Base-by-base conservation (phyloP, 2,329 filamentous ascomycete genomes). In the Meredithiella fracta region DNA sequence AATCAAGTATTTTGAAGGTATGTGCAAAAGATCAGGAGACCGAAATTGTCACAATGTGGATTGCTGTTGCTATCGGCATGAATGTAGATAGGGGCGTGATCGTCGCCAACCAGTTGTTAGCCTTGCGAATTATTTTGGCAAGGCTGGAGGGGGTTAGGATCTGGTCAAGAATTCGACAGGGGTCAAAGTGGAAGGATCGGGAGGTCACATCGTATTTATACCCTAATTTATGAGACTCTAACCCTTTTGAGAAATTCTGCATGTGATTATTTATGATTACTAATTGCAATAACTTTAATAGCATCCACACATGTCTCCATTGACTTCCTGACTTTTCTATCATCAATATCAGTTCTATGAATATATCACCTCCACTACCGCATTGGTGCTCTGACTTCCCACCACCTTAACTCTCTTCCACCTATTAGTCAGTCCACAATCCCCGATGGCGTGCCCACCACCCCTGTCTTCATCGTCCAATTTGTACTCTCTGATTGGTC, bases 401-500 rank as follows among this genome's bases (percentile, higher is more conserved):
- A 2, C n/a, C 2, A 44, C 17, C 40, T 17, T 44, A 9, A 44
- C 40, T 17, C 15, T 22, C 3, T n/a, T 44, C 15, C 20, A 44
- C 17, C 17, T 3, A n/a, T 44, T n/a, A 44, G 40, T 44, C 40
- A 7, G 17, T 22, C 8, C n/a, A n/a, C 15, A n/a, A 11, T 7
- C 25, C 23, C 25, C 40, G 47, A 55, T 55, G 54, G 44, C 54
- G 54, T 55, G 54, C 54, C 15, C 15, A 44, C 17, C 40, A n/a
- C n/a, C 40, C 40, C 5, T 44, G 40, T 20, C 40, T 8, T 8
- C 17, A 3, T 4, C 34, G 11, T 23, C 23, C 20, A 54, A 57
- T 57, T 29, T 15, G n/a, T 25, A 6, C 3, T n/a, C 15, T 34
- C 15, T 57, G 42, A 57, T 57, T 57, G 55, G 55, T 26, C 47